Base-by-base conservation (phyloP, 2,329 filamentous ascomycete genomes). In the Cercospora sp. region DNA sequence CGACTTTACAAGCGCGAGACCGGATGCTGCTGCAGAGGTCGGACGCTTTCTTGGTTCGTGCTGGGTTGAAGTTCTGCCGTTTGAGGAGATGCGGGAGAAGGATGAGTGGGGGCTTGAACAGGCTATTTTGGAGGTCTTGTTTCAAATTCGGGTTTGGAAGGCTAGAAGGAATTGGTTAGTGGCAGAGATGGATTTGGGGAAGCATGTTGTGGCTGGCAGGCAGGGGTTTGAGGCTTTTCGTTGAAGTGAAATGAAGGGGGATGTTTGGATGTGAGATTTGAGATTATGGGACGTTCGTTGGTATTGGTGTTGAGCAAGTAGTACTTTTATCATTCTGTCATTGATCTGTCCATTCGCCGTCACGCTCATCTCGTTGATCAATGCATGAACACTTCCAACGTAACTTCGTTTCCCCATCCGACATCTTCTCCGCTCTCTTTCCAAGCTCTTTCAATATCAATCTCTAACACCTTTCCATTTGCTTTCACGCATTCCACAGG, bases 371-470 rank as follows among this genome's bases (percentile, higher is more conserved):
- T 34, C 12, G 10, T 16, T 13, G 7, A 57, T 70, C 62, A 72
- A 28, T 70, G 65, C 45, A 85, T 77, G 70, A 85, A 89, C 5
- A 93, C 79, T 77, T 89, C 89, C 51, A 96, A 81, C 69, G 87
- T 84, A 43, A 93, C 85, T 78, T 96, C 91, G 77, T 97, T 97
- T 71, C 88, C 90, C 90, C 91, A 96, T 7, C 90, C 88, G 43
- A 87, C 85, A 67, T 88, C 81, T 65, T 95, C 82, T 0, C 85
- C 86, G 82, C 93, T 85, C 74, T 91, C 88, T 57, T 86, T 85
- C 93, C 93, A 98, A 0, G 94, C 94, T 32, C 81, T 83, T 72
- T 88, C 86, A 12, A 92, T 79, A 81, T 98, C 92, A 65, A 98
- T 86, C 72, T 92, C 89, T 34, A 98, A 79, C 7, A 98, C 86